These are phyloP conservation scores for Drechslerella coelobrocha DNA, from an alignment of 2,329 filamentous ascomycete species.

Conservation along the genomic window DNA sequence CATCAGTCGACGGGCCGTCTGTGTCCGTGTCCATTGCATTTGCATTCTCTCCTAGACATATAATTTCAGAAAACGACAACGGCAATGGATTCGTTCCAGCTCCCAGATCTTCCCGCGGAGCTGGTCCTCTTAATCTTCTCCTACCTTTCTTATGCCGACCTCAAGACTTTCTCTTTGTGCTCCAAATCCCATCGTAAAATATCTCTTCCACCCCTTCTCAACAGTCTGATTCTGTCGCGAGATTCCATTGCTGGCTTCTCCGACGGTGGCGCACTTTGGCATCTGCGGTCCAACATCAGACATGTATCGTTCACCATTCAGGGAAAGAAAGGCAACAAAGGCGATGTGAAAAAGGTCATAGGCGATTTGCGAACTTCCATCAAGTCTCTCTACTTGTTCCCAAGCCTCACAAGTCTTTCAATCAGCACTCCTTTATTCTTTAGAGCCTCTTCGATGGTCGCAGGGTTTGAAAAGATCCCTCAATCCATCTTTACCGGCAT, in stretches of 20 bases:
- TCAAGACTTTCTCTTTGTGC: neutral
- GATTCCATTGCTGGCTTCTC: neutral
- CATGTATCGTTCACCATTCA: neutral
- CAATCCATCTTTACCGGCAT: neutral
- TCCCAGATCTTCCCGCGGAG: neutral
- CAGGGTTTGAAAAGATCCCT: neutral
- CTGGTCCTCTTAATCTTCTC: neutral
- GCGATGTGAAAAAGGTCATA: too few species aligned
- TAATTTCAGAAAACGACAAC: neutral
- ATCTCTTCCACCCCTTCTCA: neutral
- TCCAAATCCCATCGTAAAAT: neutral
- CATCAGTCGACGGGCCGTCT: too few species aligned
- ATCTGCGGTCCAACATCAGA: neutral
- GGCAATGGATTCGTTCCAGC: neutral
- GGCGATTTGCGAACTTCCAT: too few species aligned
- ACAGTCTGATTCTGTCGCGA: neutral
- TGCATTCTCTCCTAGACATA: neutral
- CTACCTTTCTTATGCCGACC: neutral
- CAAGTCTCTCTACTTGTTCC: too few species aligned
- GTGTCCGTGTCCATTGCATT: too few species aligned
- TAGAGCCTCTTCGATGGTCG: too few species aligned
- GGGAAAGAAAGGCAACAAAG: too few species aligned
- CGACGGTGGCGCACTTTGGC: neutral
- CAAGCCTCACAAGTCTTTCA: too few species aligned
- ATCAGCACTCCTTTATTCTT: too few species aligned